phyloP scores from a whole-genome alignment of 805 yeast species.

The Ogataea dorogensis region DNA sequence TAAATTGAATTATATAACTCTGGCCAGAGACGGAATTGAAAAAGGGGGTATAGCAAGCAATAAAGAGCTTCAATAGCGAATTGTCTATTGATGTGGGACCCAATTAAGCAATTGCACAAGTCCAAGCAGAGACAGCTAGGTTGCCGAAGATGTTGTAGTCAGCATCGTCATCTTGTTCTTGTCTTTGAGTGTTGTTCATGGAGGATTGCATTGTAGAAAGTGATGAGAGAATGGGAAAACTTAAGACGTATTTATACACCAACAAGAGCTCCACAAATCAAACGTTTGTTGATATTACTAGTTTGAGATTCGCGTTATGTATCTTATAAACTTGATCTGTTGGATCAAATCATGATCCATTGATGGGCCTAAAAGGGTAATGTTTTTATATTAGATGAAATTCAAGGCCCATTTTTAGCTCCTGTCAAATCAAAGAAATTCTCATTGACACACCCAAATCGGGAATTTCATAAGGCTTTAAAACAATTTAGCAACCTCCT shows the following conservation, averaged over 20 bases:
- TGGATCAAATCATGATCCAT: conserved; percentile 1
- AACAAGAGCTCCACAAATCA: not conserved
- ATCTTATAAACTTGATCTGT: conserved; percentile 1
- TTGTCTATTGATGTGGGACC: not conserved
- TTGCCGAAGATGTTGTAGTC: conserved; percentile 12
- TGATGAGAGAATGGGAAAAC: not conserved
- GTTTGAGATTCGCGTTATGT: conserved; percentile 5
- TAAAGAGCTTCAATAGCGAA: not conserved
- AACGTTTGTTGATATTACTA: conserved; percentile 1
- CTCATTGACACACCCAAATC: not conserved
- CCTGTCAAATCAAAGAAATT: conserved; percentile 1
- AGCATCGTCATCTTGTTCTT: conserved; percentile 19
- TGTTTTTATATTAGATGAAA: not conserved
- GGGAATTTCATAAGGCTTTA: not conserved
- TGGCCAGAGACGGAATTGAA: conserved; percentile 11
- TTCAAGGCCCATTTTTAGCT: not conserved
- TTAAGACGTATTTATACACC: not conserved
- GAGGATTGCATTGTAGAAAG: conserved; percentile 11
- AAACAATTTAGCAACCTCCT: not conserved
- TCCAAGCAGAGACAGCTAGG: not conserved
- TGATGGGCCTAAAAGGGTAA: conserved; percentile 5
- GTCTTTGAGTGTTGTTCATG: conserved; percentile 14
- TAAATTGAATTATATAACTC: conserved; percentile 6
- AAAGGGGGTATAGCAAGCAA: conserved; percentile 3
- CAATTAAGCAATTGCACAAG: no score